phyloP scores from a whole-genome alignment of 1,139 yeast genomes.

The Yarrowia galli region DNA sequence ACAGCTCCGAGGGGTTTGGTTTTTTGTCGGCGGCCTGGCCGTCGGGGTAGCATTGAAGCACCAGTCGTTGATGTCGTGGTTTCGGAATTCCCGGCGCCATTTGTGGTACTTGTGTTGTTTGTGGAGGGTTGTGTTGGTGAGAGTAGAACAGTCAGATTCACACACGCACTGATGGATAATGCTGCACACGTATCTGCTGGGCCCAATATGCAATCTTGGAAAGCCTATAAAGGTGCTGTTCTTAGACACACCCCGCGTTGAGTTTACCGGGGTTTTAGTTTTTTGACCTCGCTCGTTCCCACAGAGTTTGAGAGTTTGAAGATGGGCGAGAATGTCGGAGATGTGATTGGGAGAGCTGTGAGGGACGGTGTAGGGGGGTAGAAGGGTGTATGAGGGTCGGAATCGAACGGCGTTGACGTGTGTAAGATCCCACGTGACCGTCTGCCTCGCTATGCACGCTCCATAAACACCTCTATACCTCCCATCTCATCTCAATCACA shows the following conservation, averaged over 20 bases:
- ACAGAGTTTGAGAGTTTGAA: too few species aligned
- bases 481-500: constrained; percentile 20
- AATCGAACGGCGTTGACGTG: too few species aligned
- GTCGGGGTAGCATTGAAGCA: constrained; percentile 91
- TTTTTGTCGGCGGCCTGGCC: constrained; percentile 85
- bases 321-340: background rate
- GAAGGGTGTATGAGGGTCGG: too few species aligned
- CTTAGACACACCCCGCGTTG: constrained; percentile 28
- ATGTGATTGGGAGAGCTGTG: background rate
- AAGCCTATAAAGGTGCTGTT: constrained; percentile 12
- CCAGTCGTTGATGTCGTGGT: constrained; percentile 89
- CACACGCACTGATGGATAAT: too few species aligned
- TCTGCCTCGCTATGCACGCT: background rate
- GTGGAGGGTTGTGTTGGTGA: background rate
- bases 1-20: constrained; percentile 90
- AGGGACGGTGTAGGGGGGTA: background rate
- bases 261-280: constrained; percentile 25
- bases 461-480: background rate
- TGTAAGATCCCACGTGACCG: too few species aligned
- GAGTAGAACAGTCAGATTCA: too few species aligned
- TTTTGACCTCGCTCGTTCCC: too few species aligned
- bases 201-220: background rate
- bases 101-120: background rate
- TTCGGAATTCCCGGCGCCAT: constrained; percentile 39
- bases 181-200: background rate